Evolutionary conservation across 2,329 filamentous ascomycete species (phyloP).

Genomic region (Alternaria sp.): DNA sequence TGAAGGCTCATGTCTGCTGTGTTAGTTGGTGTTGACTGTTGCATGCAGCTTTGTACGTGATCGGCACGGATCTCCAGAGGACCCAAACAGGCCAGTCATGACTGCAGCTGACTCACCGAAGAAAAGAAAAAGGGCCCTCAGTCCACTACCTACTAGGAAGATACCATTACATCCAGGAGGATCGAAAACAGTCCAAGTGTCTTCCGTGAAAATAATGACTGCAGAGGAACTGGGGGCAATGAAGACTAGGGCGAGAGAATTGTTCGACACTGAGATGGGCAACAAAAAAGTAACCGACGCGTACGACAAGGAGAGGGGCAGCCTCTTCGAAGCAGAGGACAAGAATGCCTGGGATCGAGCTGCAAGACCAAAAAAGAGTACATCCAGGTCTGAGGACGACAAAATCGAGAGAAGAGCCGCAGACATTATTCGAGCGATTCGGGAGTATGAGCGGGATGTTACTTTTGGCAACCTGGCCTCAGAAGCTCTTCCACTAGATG

Average conservation of each 20-base stretch:
- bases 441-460: constrained; percentile 55
- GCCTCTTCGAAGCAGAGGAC: constrained; percentile 46
- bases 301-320: constrained; percentile 35
- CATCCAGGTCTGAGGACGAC: constrained; percentile 24
- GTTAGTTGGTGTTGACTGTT: constrained; percentile 11
- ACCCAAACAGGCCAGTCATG: constrained; percentile 38
- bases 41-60: constrained; percentile 45
- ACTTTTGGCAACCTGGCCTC: constrained; percentile 56
- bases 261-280: constrained; percentile 22
- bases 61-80: constrained; percentile 34
- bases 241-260: neutral
- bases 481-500: constrained; percentile 52
- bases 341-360: constrained; percentile 49
- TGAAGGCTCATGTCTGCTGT: neutral
- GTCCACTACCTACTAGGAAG: constrained; percentile 28
- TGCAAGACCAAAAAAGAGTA: constrained; percentile 30
- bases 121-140: constrained; percentile 46
- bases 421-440: constrained; percentile 48
- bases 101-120: constrained; percentile 44
- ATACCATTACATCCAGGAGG: constrained; percentile 24
- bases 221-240: neutral
- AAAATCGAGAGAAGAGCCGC: constrained; percentile 44
- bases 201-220: neutral
- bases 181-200: constrained; percentile 14
- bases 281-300: constrained; percentile 1